phyloP scores from a whole-genome alignment of 768 basidiomycete genomes.

The Zangia roseola region DNA sequence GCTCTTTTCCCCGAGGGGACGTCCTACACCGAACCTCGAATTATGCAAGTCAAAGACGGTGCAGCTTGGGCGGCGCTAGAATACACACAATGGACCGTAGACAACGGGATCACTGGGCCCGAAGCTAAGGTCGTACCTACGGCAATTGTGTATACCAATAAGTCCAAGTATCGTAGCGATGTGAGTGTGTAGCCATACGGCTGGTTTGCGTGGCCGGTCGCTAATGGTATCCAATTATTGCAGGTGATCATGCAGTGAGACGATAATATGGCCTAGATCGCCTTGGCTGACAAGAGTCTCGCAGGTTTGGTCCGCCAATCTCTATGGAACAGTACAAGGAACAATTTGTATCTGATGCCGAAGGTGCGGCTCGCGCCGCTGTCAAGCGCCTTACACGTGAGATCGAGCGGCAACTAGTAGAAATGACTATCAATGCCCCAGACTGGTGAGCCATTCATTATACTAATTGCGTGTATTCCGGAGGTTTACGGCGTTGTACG shows the following conservation, averaged over 20 bases:
- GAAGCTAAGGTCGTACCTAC: constrained; percentile 71
- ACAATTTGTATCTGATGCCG: constrained; percentile 69
- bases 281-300: constrained; percentile 10
- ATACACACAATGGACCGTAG: constrained; percentile 76
- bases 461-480: constrained; percentile 7
- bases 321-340: constrained; percentile 68
- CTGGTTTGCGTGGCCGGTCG: constrained; percentile 1
- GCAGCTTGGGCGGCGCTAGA: constrained; percentile 95
- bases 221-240: constrained; percentile 16
- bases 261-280: constrained; percentile 1
- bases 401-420: constrained; percentile 69
- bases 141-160: constrained; percentile 93
- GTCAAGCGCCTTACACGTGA: constrained; percentile 82
- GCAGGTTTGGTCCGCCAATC: constrained; percentile 83
- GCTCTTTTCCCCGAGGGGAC: constrained; percentile 95
- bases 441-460: constrained; percentile 71
- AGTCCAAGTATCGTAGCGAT: constrained; percentile 89
- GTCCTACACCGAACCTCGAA: constrained; percentile 89
- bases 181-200: constrained; percentile 50
- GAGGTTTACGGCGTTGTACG: constrained; percentile 20
- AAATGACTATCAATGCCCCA: constrained; percentile 85
- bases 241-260: constrained; percentile 76
- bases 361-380: constrained; percentile 70
- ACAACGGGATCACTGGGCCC: constrained; percentile 46
- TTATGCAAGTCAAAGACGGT: constrained; percentile 93